Percentiles rank a stretch among this genome's conserved stretches.
phyloP scores from a whole-genome alignment of 495 filamentous ascomycete species.

The Rostrohypoxylon terebratum region DNA sequence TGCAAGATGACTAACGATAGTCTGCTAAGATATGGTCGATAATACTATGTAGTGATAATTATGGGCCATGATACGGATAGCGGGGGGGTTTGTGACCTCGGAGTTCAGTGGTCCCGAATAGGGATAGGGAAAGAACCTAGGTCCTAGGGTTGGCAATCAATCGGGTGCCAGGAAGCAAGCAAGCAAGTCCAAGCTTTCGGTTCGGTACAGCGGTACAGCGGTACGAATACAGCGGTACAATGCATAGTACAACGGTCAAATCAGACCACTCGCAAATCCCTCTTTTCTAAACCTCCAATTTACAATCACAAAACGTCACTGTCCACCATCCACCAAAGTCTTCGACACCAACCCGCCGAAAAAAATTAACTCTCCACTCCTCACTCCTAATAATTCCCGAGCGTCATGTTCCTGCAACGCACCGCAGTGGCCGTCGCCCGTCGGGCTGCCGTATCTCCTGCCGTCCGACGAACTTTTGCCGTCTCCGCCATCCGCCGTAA shows the following conservation, averaged over 20 bases:
- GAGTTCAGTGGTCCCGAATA: no score
- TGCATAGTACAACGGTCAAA: constrained; percentile 47
- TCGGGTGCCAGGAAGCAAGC: constrained; percentile 39
- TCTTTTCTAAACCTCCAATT: constrained; percentile 35
- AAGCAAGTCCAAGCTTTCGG: constrained; percentile 36
- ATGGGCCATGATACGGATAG: no score
- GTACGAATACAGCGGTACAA: no score
- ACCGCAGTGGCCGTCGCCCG: constrained; percentile 77
- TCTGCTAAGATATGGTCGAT: not conserved
- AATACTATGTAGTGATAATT: not conserved
- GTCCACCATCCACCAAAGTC: constrained; percentile 3
- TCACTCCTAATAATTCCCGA: constrained; percentile 35
- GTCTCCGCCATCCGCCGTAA: constrained; percentile 70
- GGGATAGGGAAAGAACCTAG: constrained; percentile 43
- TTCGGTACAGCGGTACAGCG: constrained; percentile 27
- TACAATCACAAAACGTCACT: constrained; percentile 30
- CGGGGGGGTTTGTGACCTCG: no score
- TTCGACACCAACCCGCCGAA: not conserved
- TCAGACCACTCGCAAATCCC: constrained; percentile 51
- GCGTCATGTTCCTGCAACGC: constrained; percentile 86
- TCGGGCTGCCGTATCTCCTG: constrained; percentile 72
- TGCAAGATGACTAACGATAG: constrained; percentile 14
- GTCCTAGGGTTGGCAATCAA: no score
- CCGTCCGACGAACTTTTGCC: constrained; percentile 69
- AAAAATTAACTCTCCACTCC: constrained; percentile 10